Evolutionary conservation across 2,329 filamentous ascomycete species (phyloP), one percentile per base, ranked within the genome.

Genomic region (Cytospora mali): DNA sequence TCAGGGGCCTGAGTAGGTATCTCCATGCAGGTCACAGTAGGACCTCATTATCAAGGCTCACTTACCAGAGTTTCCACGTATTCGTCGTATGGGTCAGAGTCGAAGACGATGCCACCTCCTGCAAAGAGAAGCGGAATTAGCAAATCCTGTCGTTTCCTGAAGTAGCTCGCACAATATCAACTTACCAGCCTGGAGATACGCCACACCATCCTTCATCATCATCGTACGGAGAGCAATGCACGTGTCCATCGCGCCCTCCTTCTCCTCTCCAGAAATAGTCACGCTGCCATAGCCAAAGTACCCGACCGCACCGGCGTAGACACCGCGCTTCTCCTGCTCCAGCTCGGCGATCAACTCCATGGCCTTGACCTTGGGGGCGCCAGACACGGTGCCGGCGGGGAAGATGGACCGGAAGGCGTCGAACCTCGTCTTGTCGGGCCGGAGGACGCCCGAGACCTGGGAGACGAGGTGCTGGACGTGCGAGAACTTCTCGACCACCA

Each of bases 341-440:
- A 98, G 80, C 79, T 98, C 94, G 53, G 91, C 93, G 71, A 99
- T 99, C 66, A 99, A 81, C 78, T 97, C 91, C 95, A 99, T 99
- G 3, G 95, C 95, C 66, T 89, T 87, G 61, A 99, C 93, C 79
- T 99, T 99, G 62, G 95, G 95, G 4, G 95, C 94, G 5, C 95
- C 95, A 21, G 91, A 95, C 31, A 98, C 94, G 0, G 95, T 99
- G 61, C 95, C 95, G 5, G 95, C 95, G 0, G 95, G 95, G 80
- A 99, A 99, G 71, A 99, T 97, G 68, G 91, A 93, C 46, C 94
- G 86, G 79, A 99, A 96, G 11, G 95, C 95, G 73, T 98, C 94
- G 77, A 97, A 99, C 63, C 95, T 86, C 31, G 92, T 94, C 81
- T 93, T 93, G 46, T 84, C 93, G 6, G 85, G 82, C 52, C 95